Conservation (phyloP, 768 basidiomycete genomes). For the Tylopilus balloui region DNA sequence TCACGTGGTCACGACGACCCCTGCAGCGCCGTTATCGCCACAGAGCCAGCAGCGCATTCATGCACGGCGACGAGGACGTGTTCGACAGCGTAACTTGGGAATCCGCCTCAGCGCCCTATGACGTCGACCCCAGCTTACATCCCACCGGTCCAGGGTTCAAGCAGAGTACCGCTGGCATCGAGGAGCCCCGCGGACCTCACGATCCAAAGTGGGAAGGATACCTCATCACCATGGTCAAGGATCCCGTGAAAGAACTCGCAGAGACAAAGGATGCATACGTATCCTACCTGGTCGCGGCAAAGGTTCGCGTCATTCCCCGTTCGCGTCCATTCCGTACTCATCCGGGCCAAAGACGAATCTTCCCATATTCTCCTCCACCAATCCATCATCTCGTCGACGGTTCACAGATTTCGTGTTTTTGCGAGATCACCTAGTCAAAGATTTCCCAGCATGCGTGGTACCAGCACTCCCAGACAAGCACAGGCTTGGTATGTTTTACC, state of each 20-base stretch:
- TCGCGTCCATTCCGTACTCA: slow-evolving; percentile 5
- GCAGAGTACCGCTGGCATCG: slow-evolving; percentile 69
- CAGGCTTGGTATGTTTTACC: slow-evolving; percentile 66
- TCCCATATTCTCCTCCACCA: slow-evolving; percentile 73
- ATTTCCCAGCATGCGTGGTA: slow-evolving; percentile 98
- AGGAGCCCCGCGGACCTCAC: slow-evolving; percentile 60
- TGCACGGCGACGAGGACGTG: slow-evolving; percentile 85
- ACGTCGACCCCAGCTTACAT: slow-evolving; percentile 36
- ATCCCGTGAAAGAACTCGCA: slow-evolving; percentile 92
- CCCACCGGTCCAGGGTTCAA: slow-evolving; percentile 71
- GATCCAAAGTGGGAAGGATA: slow-evolving; percentile 92
- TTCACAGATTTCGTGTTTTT: slow-evolving; percentile 98
- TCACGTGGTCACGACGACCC: slow-evolving; percentile 26
- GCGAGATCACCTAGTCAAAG: slow-evolving; percentile 77
- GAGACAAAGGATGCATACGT: slow-evolving; percentile 98
- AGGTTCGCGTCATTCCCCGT: slow-evolving; percentile 47
- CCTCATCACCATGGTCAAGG: slow-evolving; percentile 76
- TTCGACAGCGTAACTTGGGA: slow-evolving; percentile 94
- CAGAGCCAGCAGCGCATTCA: too few species aligned
- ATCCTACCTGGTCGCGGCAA: slow-evolving; percentile 85
- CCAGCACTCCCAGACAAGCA: slow-evolving; percentile 97
- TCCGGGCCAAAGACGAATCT: slow-evolving; percentile 70
- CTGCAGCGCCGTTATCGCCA: too few species aligned
- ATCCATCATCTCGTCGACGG: slow-evolving; percentile 75
- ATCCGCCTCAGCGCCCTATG: slow-evolving; percentile 58